phyloP scores from a whole-genome alignment of 2,329 filamentous ascomycete genomes.

The Aspergillus brasiliensis region DNA sequence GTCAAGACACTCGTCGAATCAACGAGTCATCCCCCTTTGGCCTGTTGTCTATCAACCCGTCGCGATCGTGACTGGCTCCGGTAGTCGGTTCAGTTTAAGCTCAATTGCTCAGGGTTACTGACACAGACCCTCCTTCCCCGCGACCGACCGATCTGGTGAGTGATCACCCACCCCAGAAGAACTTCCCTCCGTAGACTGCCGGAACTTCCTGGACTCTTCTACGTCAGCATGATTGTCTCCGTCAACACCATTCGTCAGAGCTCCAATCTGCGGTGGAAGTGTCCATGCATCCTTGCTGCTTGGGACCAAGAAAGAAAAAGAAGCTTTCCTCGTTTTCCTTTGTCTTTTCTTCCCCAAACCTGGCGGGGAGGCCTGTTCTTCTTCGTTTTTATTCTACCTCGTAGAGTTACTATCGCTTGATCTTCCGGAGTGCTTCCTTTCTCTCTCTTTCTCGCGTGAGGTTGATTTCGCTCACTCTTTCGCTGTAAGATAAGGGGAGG shows the following conservation, averaged over 20 bases:
- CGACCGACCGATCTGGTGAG: not conserved
- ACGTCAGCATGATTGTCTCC: constrained; percentile 37
- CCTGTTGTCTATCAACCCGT: not conserved
- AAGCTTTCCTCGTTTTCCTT: not conserved
- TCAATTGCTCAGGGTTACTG: not conserved
- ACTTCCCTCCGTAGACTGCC: constrained; percentile 12
- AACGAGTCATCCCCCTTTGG: constrained; percentile 7
- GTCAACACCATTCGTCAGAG: not conserved
- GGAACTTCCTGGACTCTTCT: constrained; percentile 27
- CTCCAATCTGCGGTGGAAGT: not conserved
- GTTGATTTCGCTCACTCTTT: constrained; percentile 8
- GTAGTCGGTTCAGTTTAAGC: not conserved
- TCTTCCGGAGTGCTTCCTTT: constrained; percentile 1
- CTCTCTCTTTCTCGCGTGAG: constrained; percentile 5
- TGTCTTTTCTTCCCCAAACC: not conserved
- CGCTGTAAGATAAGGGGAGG: constrained; percentile 5
- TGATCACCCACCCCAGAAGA: not conserved
- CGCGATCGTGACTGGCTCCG: not conserved
- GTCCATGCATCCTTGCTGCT: not conserved
- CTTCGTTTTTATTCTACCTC: not conserved
- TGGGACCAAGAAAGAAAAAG: constrained; percentile 5
- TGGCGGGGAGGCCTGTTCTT: constrained; percentile 1
- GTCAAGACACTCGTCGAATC: constrained; percentile 24
- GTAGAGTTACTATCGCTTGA: not conserved
- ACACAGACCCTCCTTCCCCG: not conserved